A percentile compares a stretch with the other conserved stretches of the same genome.
These are phyloP conservation scores for Exsudoporus floridanus DNA, from an alignment of 1,284 basidiomycete genomes.

Conservation along the genomic window DNA sequence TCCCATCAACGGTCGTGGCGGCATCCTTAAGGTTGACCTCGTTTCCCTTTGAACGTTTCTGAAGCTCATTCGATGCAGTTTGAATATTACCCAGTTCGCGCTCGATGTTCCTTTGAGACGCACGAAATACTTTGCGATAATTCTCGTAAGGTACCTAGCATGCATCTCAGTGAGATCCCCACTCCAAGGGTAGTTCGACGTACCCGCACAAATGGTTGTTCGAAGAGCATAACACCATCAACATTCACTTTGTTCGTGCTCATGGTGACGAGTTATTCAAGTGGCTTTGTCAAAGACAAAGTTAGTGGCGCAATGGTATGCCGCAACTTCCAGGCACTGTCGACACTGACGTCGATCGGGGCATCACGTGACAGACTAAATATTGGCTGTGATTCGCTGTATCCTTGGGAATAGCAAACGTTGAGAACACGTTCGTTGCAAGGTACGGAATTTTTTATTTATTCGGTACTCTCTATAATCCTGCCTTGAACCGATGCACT, in stretches of 20 bases:
- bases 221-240: constrained; percentile 83
- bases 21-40: constrained; percentile 51
- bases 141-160: constrained; percentile 81
- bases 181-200: constrained; percentile 25
- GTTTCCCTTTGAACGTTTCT: constrained; percentile 42
- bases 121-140: constrained; percentile 80
- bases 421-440: constrained; percentile 19
- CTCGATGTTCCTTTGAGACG: constrained; percentile 77
- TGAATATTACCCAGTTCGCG: constrained; percentile 69
- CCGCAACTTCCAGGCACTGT: too few species aligned
- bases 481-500: constrained; percentile 5
- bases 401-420: not conserved
- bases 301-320: constrained; percentile 1
- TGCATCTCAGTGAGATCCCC: constrained; percentile 11
- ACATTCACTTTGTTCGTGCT: constrained; percentile 54
- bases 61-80: constrained; percentile 53
- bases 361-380: constrained; percentile 26
- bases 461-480: constrained; percentile 8
- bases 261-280: constrained; percentile 32
- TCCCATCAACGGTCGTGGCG: constrained; percentile 63
- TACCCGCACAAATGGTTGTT: constrained; percentile 83
- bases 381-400: not conserved
- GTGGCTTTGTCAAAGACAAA: constrained; percentile 4
- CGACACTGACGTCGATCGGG: constrained; percentile 27
- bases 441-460: constrained; percentile 9